A percentile compares a stretch with the other conserved stretches of the same genome.
Conservation (phyloP, 257 asterid genomes). For the Catharanthus roseus region DNA sequence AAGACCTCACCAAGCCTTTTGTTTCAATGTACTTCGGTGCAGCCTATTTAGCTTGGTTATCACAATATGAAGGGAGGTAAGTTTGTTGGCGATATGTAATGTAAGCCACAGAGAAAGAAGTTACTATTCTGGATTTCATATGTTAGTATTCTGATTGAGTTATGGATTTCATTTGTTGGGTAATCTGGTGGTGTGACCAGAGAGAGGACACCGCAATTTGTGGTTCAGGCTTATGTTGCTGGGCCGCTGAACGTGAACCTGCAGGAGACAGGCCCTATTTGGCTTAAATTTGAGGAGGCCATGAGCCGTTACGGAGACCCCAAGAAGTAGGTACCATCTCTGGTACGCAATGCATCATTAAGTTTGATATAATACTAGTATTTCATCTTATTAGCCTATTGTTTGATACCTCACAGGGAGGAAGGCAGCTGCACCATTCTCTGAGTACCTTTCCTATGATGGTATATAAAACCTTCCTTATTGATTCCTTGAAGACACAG, state of each 20-base stretch:
- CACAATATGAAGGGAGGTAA: constrained; percentile 89
- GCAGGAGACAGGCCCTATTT: constrained; percentile 57
- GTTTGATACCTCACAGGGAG: constrained; percentile 31
- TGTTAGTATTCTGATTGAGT: background rate
- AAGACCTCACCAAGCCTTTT: constrained; percentile 85
- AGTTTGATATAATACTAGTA: background rate
- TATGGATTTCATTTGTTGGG: too few species aligned
- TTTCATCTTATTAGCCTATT: background rate
- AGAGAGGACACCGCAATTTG: constrained; percentile 64
- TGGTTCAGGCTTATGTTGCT: constrained; percentile 76
- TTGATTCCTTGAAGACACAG: background rate
- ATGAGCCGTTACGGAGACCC: constrained; percentile 44
- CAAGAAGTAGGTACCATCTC: constrained; percentile 36
- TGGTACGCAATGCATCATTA: background rate
- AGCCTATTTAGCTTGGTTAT: constrained; percentile 81
- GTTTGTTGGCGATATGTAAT: background rate
- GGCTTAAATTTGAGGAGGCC: constrained; percentile 65
- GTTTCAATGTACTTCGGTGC: constrained; percentile 94
- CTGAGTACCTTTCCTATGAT: too few species aligned
- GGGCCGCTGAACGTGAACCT: constrained; percentile 86
- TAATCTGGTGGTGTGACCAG: constrained; percentile 28
- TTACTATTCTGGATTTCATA: background rate
- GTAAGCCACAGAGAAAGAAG: background rate
- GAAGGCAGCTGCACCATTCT: constrained; percentile 50
- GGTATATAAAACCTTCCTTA: too few species aligned